phyloP scores from a whole-genome alignment of 2,329 filamentous ascomycete species.

The Stylonectria norvegica region DNA sequence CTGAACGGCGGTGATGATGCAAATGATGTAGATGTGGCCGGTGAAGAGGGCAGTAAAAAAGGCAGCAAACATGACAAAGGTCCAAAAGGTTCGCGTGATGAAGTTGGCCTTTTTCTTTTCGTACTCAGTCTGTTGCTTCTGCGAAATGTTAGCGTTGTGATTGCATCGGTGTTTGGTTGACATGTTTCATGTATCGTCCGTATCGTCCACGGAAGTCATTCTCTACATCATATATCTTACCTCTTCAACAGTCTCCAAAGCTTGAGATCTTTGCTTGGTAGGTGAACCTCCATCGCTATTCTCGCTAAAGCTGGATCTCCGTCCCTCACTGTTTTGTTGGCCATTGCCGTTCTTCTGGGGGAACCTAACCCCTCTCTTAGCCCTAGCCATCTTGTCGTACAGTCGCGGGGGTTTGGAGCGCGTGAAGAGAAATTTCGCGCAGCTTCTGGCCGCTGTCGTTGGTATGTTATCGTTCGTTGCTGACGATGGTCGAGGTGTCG shows the following conservation, averaged over 20 bases:
- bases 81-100: conserved; percentile 96
- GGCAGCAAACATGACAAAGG: conserved; percentile 89
- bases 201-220: too few species aligned
- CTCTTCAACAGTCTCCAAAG: conserved; percentile 35
- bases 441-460: too few species aligned
- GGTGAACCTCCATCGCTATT: conserved; percentile 54
- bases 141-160: conserved; percentile 37
- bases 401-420: conserved; percentile 6
- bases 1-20: conserved; percentile 87
- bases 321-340: conserved; percentile 43
- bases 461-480: too few species aligned
- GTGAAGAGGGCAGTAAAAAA: conserved; percentile 94
- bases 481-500: neutral
- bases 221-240: too few species aligned
- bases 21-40: conserved; percentile 95
- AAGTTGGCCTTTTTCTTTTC: conserved; percentile 99
- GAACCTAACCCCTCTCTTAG: conserved; percentile 54
- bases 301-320: conserved; percentile 70
- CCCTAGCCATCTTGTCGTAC: conserved; percentile 32
- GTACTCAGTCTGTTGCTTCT: conserved; percentile 62
- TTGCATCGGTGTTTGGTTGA: conserved; percentile 1
- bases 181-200: too few species aligned
- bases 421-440: too few species aligned
- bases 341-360: conserved; percentile 43
- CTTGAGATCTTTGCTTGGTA: conserved; percentile 26